Base-by-base conservation (phyloP, 2,329 filamentous ascomycete genomes). In the Hymenoscyphus repandus region DNA sequence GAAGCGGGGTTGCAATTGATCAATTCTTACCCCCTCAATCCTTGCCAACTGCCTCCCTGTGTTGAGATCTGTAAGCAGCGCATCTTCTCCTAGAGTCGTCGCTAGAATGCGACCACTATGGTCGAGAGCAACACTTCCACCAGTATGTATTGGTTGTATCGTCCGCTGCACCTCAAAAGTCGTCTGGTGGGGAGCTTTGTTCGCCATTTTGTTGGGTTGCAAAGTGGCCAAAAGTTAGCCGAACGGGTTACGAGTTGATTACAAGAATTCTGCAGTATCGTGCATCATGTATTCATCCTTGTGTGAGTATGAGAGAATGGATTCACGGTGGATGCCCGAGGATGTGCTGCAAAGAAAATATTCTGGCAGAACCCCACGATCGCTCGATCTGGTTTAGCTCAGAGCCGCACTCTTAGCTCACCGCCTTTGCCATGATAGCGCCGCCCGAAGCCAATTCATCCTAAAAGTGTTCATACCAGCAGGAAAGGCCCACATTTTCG, bases 111-210 rank as follows among this genome's bases (percentile, higher is more conserved):
- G 81, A 46, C 90, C 90, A 70, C 82, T 82, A 68, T 84, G 80
- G 74, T 92, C 90, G 54, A 97, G 79, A 30, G 89, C 83, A 52
- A 95, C 83, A 58, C 88, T 86, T 39, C 93, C 93, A 49, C 93
- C 93, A 1, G 92, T 96, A 66, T 93, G 96, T 45, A 97, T 92
- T 17, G 93, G 93, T 62, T 90, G 88, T 50, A 99, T 87, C 43
- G 90, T 88, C 64, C 86, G 83, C 58, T 79, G 79, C 52, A 86
- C 81, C 65, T 95, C 88, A 69, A 96, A 99, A 3, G 92, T 96
- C 51, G 90, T 96, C 75, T 90, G 95, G 61, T 80, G 74, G 15
- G 79, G 74, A 53, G 80, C 72, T 68, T 81, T 82, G 54, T 72
- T 78, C 49, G 82, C 78, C 82, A 86, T 82, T 50, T 54, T 69